phyloP scores from a whole-genome alignment of 257 asterid genomes.

The Ilex asprella region DNA sequence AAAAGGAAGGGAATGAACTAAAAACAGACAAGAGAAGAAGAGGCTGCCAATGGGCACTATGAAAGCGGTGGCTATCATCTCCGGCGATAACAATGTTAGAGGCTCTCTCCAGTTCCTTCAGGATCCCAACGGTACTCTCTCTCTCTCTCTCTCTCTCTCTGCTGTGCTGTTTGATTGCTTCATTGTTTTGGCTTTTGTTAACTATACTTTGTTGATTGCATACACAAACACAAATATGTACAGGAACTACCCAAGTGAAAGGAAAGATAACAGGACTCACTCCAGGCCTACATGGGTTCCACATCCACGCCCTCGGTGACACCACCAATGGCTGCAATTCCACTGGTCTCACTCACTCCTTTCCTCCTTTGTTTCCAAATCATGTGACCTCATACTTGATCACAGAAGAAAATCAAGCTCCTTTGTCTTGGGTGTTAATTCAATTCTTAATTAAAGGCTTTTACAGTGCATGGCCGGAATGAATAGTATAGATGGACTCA shows the following conservation, averaged over 20 bases:
- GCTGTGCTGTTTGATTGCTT: too few species aligned
- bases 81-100: conserved; percentile 52
- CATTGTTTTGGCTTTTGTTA: too few species aligned
- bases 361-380: neutral
- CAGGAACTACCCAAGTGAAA: conserved; percentile 45
- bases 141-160: neutral
- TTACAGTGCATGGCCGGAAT: too few species aligned
- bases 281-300: conserved; percentile 92
- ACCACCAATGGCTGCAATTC: conserved; percentile 95
- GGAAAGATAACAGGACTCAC: conserved; percentile 61
- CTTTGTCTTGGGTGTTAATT: too few species aligned
- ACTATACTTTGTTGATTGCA: too few species aligned
- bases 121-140: conserved; percentile 32
- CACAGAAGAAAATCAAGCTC: too few species aligned
- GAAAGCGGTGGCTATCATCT: conserved; percentile 79
- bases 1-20: too few species aligned
- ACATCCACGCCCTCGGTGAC: conserved; percentile 93
- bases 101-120: conserved; percentile 69
- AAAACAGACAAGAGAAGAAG: neutral
- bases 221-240: neutral
- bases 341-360: conserved; percentile 41
- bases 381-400: too few species aligned
- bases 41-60: conserved; percentile 32
- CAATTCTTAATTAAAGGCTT: too few species aligned
- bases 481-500: too few species aligned